Conservation (phyloP, 352 stramenopile genomes). For the Phytophthora fragariae region DNA sequence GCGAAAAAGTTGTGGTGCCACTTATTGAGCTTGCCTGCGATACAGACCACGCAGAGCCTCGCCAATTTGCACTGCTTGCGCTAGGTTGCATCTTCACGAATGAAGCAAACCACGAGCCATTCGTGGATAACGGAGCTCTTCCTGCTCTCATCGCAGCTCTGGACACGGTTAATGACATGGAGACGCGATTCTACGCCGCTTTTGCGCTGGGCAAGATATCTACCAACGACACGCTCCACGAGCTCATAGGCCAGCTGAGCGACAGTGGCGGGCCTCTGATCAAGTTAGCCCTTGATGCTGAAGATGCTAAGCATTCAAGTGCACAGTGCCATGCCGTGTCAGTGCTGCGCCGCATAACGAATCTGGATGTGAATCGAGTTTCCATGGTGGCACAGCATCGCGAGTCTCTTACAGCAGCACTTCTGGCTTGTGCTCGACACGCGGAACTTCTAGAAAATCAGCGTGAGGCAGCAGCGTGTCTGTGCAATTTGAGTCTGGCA, state of each 20-base stretch:
- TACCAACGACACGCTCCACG: slow-evolving; percentile 76
- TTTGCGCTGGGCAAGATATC: slow-evolving; percentile 95
- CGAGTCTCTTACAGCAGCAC: slow-evolving; percentile 62
- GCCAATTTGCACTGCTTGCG: slow-evolving; percentile 85
- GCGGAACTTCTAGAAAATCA: slow-evolving; percentile 80
- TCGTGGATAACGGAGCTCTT: slow-evolving; percentile 79
- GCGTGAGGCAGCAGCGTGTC: slow-evolving; percentile 87
- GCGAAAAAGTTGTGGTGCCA: slow-evolving; percentile 63
- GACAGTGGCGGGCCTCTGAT: slow-evolving; percentile 62
- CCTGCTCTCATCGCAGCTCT: slow-evolving; percentile 76
- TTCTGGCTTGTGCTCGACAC: slow-evolving; percentile 51
- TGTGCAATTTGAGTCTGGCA: slow-evolving; percentile 89
- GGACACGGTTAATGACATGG: slow-evolving; percentile 70
- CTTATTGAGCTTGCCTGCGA: slow-evolving; percentile 68
- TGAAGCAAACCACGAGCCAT: slow-evolving; percentile 63
- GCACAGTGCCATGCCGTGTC: slow-evolving; percentile 92
- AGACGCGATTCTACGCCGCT: slow-evolving; percentile 94
- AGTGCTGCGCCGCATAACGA: slow-evolving; percentile 87
- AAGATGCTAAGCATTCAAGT: slow-evolving; percentile 52
- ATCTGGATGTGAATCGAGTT: slow-evolving; percentile 85
- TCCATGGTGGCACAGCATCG: slow-evolving; percentile 74
- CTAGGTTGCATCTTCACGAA: slow-evolving; percentile 87
- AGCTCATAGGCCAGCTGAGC: slow-evolving; percentile 64
- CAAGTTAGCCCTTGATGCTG: slow-evolving; percentile 62
- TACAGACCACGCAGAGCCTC: slow-evolving; percentile 48